Conservation (phyloP, 768 basidiomycete species). For the Aureoboletus auriporus region DNA sequence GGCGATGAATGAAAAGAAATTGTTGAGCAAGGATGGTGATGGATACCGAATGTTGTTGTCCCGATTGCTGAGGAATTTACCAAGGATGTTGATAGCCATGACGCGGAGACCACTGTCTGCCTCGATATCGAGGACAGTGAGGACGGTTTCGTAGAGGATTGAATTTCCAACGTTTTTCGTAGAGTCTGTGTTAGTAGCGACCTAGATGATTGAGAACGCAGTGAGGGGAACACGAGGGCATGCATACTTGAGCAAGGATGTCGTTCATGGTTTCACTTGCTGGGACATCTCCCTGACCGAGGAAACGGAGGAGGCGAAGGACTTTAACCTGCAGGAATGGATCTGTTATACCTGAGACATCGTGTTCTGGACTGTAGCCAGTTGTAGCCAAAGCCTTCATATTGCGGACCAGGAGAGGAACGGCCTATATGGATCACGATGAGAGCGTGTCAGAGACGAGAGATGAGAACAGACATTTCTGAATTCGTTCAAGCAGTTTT, state of each 20-base stretch:
- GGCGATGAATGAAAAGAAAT: constrained; percentile 2
- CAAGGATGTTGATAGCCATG: constrained; percentile 99
- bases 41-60: constrained; percentile 97
- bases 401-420: constrained; percentile 90
- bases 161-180: constrained; percentile 98
- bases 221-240: background rate
- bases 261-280: constrained; percentile 98
- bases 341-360: constrained; percentile 98
- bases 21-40: background rate
- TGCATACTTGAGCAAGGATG: constrained; percentile 83
- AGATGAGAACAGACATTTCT: constrained; percentile 60
- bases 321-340: constrained; percentile 95
- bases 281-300: constrained; percentile 79
- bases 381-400: constrained; percentile 93
- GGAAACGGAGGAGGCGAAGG: constrained; percentile 79
- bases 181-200: constrained; percentile 98
- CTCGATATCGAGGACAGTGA: constrained; percentile 95
- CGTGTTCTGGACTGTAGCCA: constrained; percentile 97
- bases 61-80: constrained; percentile 94
- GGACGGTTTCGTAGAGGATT: constrained; percentile 95
- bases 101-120: constrained; percentile 93
- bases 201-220: constrained; percentile 41
- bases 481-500: constrained; percentile 74
- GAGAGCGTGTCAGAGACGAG: constrained; percentile 2
- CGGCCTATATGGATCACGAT: constrained; percentile 53